Percentiles rank a stretch among this genome's conserved stretches.
Evolutionary conservation across 257 asterid genomes (phyloP).

Genomic region (Jacaranda copaia): DNA sequence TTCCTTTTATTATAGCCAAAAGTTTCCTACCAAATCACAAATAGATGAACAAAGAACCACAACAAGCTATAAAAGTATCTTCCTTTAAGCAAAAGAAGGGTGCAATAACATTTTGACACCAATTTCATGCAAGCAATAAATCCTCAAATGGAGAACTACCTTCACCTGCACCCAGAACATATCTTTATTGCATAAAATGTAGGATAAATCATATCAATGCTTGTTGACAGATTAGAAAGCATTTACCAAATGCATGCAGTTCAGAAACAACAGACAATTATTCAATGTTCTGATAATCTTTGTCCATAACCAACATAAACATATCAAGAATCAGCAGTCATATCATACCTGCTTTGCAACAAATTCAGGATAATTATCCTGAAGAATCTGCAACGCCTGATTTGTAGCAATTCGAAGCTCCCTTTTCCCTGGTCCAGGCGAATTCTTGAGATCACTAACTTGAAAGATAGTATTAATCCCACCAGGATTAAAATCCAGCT

Average conservation of each 20-base stretch:
- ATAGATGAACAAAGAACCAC: neutral
- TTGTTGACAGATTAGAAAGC: neutral
- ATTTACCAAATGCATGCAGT: neutral
- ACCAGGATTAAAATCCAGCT: conserved; percentile 70
- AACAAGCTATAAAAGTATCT: neutral
- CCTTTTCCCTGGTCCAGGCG: conserved; percentile 75
- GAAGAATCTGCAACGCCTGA: conserved; percentile 76
- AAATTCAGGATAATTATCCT: conserved; percentile 90
- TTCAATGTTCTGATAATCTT: neutral
- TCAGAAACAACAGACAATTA: neutral
- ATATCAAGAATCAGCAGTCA: neutral
- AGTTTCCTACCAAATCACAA: neutral
- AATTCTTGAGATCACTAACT: conserved; percentile 80
- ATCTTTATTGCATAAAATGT: neutral
- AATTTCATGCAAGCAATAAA: neutral
- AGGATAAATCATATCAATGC: neutral
- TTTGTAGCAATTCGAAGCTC: conserved; percentile 73
- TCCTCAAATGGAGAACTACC: neutral
- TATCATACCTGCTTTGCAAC: conserved; percentile 76
- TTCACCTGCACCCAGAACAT: neutral
- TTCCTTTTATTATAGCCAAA: neutral
- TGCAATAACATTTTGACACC: neutral
- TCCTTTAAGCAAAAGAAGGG: neutral
- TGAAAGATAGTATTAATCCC: conserved; percentile 77
- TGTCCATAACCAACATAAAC: neutral